Evolutionary conservation across 2,329 filamentous ascomycete species (phyloP), one percentile per base, ranked within the genome.

Genomic region (Rachicladosporium sp.): DNA sequence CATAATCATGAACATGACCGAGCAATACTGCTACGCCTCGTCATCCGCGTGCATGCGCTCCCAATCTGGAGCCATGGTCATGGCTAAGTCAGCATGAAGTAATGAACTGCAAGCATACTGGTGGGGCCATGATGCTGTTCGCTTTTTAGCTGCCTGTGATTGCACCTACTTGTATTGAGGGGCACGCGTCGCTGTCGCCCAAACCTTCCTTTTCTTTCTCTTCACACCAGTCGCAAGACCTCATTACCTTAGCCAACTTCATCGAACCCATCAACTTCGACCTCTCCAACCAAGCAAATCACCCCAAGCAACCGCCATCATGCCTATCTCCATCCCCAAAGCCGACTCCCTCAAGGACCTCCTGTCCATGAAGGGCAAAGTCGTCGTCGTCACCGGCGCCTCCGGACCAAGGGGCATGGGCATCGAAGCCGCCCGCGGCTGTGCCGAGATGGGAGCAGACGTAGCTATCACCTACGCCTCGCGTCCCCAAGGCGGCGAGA

Each of bases 391-490:
- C 50, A 69, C 67, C 39, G 67, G 67, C 53, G 67, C 67, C 43
- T 72, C 69, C 33, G 77, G 76, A 7, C 73, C 82, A 41, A 75
- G 73, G 44, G 77, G 77, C 41, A 80, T 81, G 66, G 77, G 77
- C 44, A 78, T 77, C 43, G 76, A 79, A 58, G 76, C 75, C 44
- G 76, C 76, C 36, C 74, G 75, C 37, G 75, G 74, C 49, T 75
- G 71, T 55, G 75, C 75, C 45, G 75, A 80, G 59, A 74, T 75
- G 63, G 75, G 75, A 39, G 75, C 75, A 51, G 67, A 78, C 57
- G 58, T 80, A 29, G 76, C 75, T 56, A 71, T 80, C 60, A 88
- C 82, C 50, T 80, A 80, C 63, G 60, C 74, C 45, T 76, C 74
- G 10, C 73, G 75, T 36, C 62, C 71, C 1, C 64, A 73, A 43